Evolutionary conservation across 106 monocot species (phyloP).

Genomic region (Amphibolis antarctica): DNA sequence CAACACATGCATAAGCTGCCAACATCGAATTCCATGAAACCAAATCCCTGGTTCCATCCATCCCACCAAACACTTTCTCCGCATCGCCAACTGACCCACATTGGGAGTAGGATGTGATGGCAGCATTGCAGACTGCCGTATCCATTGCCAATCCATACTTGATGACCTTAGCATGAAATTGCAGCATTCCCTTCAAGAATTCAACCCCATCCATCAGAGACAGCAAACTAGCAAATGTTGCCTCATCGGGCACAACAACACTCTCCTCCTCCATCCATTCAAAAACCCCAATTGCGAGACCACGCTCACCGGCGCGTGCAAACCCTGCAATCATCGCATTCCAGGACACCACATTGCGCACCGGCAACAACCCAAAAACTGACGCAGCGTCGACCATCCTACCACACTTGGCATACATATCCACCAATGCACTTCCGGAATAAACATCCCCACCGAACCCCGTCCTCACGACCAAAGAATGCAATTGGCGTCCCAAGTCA

Average conservation of each 20-base stretch:
- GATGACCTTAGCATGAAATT: constrained; percentile 47
- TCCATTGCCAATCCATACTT: constrained; percentile 30
- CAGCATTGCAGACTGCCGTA: constrained; percentile 43
- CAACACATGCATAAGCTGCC: constrained; percentile 41
- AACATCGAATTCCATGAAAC: constrained; percentile 73
- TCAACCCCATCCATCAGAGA: constrained; percentile 20
- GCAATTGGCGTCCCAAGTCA: constrained; percentile 32
- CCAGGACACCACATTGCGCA: constrained; percentile 49
- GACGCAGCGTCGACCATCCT: constrained; percentile 18
- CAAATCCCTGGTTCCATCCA: constrained; percentile 28
- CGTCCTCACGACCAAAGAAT: constrained; percentile 30
- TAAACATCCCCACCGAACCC: constrained; percentile 51
- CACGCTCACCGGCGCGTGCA: constrained; percentile 17
- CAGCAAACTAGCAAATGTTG: constrained; percentile 53
- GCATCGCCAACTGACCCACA: constrained; percentile 37
- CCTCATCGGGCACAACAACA: constrained; percentile 29
- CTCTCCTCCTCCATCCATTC: constrained; percentile 35
- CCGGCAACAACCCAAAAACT: constrained; percentile 22
- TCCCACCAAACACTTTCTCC: constrained; percentile 36
- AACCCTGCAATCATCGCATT: constrained; percentile 44
- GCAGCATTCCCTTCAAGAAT: constrained; percentile 16
- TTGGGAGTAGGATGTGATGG: constrained; percentile 51
- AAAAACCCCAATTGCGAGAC: constrained; percentile 20
- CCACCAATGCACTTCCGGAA: constrained; percentile 43
- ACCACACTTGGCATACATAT: constrained; percentile 54